Percentiles rank a stretch among this genome's conserved stretches.
phyloP scores from a whole-genome alignment of 1,284 basidiomycete genomes.

The Ceratobasidium sp. region DNA sequence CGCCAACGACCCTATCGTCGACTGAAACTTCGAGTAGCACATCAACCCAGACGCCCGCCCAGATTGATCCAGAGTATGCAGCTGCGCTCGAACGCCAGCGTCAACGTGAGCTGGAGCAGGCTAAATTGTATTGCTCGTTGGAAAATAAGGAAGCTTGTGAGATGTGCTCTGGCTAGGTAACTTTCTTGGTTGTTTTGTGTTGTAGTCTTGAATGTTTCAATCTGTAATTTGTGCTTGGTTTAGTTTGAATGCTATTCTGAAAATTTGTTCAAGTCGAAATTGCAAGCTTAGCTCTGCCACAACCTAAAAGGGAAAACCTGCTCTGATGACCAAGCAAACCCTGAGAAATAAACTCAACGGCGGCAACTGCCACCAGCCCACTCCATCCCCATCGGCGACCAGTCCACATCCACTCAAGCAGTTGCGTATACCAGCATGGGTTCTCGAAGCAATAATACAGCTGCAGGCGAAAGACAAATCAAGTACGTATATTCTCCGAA shows the following conservation, averaged over 20 bases:
- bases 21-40: constrained; percentile 28
- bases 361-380: too few relatives aligned
- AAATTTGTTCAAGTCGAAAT: background rate
- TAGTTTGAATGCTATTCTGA: constrained; percentile 27
- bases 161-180: constrained; percentile 74
- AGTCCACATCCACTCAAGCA: background rate
- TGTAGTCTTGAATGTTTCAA: background rate
- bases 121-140: constrained; percentile 82
- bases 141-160: constrained; percentile 91
- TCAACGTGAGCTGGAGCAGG: constrained; percentile 84
- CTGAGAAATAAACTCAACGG: too few relatives aligned
- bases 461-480: background rate
- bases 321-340: too few relatives aligned
- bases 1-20: constrained; percentile 39
- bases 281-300: background rate
- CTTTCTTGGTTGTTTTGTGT: background rate
- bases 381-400: too few relatives aligned
- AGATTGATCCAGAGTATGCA: constrained; percentile 82
- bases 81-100: constrained; percentile 80
- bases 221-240: constrained; percentile 19
- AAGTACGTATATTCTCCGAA: background rate
- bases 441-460: background rate
- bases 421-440: background rate
- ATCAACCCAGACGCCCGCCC: constrained; percentile 66
- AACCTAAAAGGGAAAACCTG: too few relatives aligned